These are phyloP conservation scores for Debaryomyces castellii DNA, from an alignment of 805 yeast species.

Conservation along the genomic window DNA sequence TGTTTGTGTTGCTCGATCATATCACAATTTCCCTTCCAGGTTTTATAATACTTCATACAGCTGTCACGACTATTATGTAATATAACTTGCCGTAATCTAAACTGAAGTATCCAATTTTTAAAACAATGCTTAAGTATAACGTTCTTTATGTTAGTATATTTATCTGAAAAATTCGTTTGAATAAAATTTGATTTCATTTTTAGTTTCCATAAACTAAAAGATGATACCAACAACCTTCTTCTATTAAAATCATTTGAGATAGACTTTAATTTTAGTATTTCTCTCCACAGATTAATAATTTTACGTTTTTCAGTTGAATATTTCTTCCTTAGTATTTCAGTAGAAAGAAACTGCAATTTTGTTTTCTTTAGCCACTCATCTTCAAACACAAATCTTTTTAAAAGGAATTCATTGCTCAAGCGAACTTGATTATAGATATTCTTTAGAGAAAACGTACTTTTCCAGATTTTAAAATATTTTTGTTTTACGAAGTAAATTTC, in stretches of 20 bases:
- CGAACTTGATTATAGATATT: constrained; percentile 2
- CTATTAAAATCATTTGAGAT: constrained; percentile 11
- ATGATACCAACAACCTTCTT: constrained; percentile 2
- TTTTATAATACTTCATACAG: neutral
- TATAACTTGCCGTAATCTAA: neutral
- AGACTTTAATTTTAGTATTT: constrained; percentile 3
- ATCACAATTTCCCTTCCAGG: constrained; percentile 1
- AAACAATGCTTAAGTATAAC: neutral
- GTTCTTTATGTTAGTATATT: neutral
- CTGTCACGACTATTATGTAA: neutral
- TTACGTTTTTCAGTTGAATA: constrained; percentile 2
- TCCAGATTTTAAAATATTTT: constrained; percentile 17
- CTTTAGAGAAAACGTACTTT: constrained; percentile 1
- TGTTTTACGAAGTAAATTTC: constrained; percentile 14
- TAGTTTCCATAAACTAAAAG: constrained; percentile 16
- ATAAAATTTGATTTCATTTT: neutral
- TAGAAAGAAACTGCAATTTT: constrained; percentile 7
- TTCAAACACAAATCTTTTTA: constrained; percentile 10
- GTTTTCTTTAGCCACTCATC: constrained; percentile 15
- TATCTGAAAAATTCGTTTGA: neutral
- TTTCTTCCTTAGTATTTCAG: constrained; percentile 4
- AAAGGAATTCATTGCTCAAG: constrained; percentile 2
- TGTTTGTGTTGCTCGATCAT: neutral
- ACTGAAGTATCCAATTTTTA: constrained; percentile 4
- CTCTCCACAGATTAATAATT: constrained; percentile 13